These are phyloP conservation scores for Scutellaria baicalensis DNA, from an alignment of 257 asterid genomes.

Conservation along the genomic window DNA sequence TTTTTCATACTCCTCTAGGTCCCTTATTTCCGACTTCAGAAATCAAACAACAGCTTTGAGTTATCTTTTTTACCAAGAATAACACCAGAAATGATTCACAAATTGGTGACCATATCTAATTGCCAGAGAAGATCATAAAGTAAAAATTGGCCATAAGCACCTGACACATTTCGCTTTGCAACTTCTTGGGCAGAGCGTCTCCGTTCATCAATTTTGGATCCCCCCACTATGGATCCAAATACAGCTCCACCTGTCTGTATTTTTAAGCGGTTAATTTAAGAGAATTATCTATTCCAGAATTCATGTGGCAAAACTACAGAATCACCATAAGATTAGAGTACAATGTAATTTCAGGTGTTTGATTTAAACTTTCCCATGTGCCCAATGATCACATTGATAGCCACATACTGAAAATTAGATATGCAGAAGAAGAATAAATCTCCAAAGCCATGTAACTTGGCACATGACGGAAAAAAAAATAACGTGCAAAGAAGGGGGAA, in stretches of 20 bases:
- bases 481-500: neutral
- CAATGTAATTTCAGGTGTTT: neutral
- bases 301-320: neutral
- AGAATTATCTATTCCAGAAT: neutral
- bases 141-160: constrained; percentile 28
- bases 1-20: neutral
- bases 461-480: no score
- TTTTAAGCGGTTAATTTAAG: constrained; percentile 6
- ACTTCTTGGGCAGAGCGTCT: constrained; percentile 78
- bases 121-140: neutral
- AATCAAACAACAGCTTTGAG: neutral
- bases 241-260: constrained; percentile 64
- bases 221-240: constrained; percentile 94
- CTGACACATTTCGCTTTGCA: constrained; percentile 75
- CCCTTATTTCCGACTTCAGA: neutral
- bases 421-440: neutral
- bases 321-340: neutral
- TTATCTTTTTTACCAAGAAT: constrained; percentile 8
- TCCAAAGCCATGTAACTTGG: neutral
- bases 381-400: neutral
- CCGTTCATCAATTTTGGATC: constrained; percentile 63
- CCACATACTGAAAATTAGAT: neutral
- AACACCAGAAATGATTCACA: neutral
- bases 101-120: neutral
- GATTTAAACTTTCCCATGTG: neutral